Percentiles rank a stretch among this genome's conserved stretches.
Conservation (phyloP, 805 yeast genomes). For the Sugiyamaella chiloensis region DNA sequence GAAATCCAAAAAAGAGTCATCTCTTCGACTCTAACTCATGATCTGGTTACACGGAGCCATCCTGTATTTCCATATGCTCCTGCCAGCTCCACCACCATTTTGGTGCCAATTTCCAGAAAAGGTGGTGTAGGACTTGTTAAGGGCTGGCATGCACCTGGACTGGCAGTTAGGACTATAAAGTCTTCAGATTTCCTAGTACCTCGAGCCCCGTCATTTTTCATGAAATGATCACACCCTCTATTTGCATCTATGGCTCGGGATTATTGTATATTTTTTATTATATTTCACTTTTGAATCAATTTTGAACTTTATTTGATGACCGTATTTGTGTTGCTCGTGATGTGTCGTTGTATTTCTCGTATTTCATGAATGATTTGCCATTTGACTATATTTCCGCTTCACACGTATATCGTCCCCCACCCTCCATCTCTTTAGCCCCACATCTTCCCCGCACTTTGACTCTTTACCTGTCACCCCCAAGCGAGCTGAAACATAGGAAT, state of each 20-base stretch:
- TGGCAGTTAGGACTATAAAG: slow-evolving; percentile 17
- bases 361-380: too few species aligned
- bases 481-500: background rate
- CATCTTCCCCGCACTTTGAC: background rate
- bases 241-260: too few species aligned
- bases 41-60: slow-evolving; percentile 3
- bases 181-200: slow-evolving; percentile 14
- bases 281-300: too few species aligned
- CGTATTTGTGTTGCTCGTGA: too few species aligned
- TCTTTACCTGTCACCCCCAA: too few species aligned
- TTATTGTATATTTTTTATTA: too few species aligned
- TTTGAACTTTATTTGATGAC: too few species aligned
- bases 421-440: background rate
- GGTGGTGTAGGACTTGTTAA: slow-evolving; percentile 24
- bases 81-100: slow-evolving; percentile 4
- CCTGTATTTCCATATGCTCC: slow-evolving; percentile 10
- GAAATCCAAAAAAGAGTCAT: slow-evolving; percentile 13
- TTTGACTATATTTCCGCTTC: too few species aligned
- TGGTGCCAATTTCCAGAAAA: slow-evolving; percentile 19
- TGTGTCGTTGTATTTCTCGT: too few species aligned
- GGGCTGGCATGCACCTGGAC: slow-evolving; percentile 22
- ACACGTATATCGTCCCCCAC: background rate
- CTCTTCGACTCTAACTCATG: slow-evolving; percentile 17
- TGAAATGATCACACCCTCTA: too few species aligned
- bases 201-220: slow-evolving; percentile 5